Percentiles rank a stretch among this genome's conserved stretches.
phyloP scores from a whole-genome alignment of 371 early-diverging fungal species.

The Circinella umbellata region DNA sequence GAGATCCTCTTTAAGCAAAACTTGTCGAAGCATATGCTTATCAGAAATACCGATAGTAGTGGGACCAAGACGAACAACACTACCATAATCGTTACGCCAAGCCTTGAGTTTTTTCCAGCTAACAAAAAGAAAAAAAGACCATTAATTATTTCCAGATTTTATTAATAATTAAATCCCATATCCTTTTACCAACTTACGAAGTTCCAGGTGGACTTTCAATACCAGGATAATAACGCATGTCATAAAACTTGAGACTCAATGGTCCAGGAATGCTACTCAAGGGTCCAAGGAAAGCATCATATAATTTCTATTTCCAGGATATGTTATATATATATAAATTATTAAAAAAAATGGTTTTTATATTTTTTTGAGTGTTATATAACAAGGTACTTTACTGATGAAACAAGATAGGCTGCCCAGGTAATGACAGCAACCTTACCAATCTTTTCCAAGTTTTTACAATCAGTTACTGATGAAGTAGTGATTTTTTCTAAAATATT shows the following conservation, averaged over 20 bases:
- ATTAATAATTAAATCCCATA: too few relatives aligned
- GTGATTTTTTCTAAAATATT: background rate
- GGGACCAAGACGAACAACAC: constrained; percentile 24
- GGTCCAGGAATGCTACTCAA: constrained; percentile 39
- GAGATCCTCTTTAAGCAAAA: constrained; percentile 26
- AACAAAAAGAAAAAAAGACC: background rate
- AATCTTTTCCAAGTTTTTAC: background rate
- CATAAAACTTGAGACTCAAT: constrained; percentile 23
- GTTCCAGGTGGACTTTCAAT: constrained; percentile 32
- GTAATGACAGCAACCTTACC: background rate
- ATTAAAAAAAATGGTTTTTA: too few relatives aligned
- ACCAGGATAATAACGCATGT: constrained; percentile 14
- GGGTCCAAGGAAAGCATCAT: constrained; percentile 41
- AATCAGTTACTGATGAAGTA: background rate
- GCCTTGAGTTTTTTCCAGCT: constrained; percentile 13
- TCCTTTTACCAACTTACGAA: constrained; percentile 16
- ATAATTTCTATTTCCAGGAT: constrained; percentile 28
- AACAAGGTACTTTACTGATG: background rate
- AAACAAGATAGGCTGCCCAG: constrained; percentile 1
- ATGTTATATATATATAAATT: background rate
- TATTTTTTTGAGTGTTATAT: background rate
- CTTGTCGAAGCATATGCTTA: constrained; percentile 35
- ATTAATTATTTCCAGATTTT: too few relatives aligned
- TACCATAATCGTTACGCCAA: constrained; percentile 28
- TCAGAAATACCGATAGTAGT: constrained; percentile 23